These are phyloP conservation scores for Agaricus subrufescens DNA, from an alignment of 768 basidiomycete species.

Conservation along the genomic window DNA sequence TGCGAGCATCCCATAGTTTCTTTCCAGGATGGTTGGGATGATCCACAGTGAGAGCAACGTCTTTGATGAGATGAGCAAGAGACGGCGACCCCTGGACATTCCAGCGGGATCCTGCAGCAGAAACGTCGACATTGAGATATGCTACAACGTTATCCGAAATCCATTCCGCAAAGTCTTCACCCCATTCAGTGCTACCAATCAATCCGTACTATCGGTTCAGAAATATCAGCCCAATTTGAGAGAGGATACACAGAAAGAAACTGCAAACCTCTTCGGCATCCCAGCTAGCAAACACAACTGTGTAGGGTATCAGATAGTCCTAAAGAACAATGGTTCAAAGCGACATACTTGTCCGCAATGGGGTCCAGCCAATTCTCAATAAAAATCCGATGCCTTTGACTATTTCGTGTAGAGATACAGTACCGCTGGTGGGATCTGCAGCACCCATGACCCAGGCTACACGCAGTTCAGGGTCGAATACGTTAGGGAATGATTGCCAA, in stretches of 20 bases:
- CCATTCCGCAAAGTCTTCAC: slow-evolving; percentile 86
- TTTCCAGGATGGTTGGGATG: slow-evolving; percentile 64
- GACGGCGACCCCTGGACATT: slow-evolving; percentile 83
- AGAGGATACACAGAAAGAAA: slow-evolving; percentile 19
- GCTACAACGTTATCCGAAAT: slow-evolving; percentile 75
- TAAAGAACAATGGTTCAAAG: background rate
- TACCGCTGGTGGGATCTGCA: slow-evolving; percentile 76
- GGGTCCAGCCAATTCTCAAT: slow-evolving; percentile 74
- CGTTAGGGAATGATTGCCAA: background rate
- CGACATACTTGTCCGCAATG: slow-evolving; percentile 52
- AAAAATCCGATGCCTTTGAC: slow-evolving; percentile 70
- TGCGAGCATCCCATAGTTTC: slow-evolving; percentile 75
- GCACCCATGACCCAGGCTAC: slow-evolving; percentile 77
- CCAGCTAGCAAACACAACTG: slow-evolving; percentile 69
- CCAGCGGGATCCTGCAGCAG: slow-evolving; percentile 61
- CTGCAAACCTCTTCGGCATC: slow-evolving; percentile 65
- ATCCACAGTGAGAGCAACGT: slow-evolving; percentile 63
- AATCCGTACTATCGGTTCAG: slow-evolving; percentile 45
- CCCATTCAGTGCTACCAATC: slow-evolving; percentile 88
- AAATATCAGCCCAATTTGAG: slow-evolving; percentile 3
- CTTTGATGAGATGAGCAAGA: slow-evolving; percentile 68
- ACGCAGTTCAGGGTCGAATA: background rate
- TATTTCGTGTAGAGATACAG: slow-evolving; percentile 72
- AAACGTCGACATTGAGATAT: slow-evolving; percentile 81
- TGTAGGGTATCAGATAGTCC: background rate